Conservation (phyloP, 1,284 basidiomycete species). For the Apiotrichum domesticum region DNA sequence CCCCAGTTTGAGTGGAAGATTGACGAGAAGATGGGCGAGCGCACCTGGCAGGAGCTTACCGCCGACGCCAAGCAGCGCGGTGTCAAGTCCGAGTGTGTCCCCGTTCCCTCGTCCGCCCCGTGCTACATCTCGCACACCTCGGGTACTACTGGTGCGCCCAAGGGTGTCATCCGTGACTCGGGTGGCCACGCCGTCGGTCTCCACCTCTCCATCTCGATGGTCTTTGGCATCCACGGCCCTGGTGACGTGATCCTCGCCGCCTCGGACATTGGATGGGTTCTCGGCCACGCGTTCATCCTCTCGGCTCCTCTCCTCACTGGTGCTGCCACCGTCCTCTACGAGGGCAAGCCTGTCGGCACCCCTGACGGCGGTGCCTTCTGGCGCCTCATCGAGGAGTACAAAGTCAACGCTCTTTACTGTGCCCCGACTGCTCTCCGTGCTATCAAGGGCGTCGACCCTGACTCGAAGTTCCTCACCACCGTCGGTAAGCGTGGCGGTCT, state of each 20-base stretch:
- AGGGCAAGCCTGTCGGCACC: slow-evolving; percentile 82
- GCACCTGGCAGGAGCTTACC: slow-evolving; percentile 11
- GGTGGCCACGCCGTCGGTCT: slow-evolving; percentile 84
- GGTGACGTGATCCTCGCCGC: slow-evolving; percentile 49
- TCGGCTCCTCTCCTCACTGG: slow-evolving; percentile 79
- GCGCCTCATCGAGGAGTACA: slow-evolving; percentile 82
- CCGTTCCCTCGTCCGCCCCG: slow-evolving; percentile 10
- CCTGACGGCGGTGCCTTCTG: slow-evolving; percentile 90
- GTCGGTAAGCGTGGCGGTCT: slow-evolving; percentile 13
- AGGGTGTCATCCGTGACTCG: slow-evolving; percentile 90
- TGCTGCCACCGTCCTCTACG: slow-evolving; percentile 83
- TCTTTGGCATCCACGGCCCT: slow-evolving; percentile 74
- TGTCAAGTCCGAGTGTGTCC: slow-evolving; percentile 11
- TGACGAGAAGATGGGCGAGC: slow-evolving; percentile 10
- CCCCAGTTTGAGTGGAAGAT: slow-evolving; percentile 10
- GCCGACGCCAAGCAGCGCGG: slow-evolving; percentile 9
- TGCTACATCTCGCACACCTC: slow-evolving; percentile 60
- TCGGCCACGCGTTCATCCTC: slow-evolving; percentile 90
- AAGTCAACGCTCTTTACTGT: slow-evolving; percentile 84
- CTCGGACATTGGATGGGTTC: slow-evolving; percentile 97
- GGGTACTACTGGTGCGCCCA: slow-evolving; percentile 89
- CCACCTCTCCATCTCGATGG: slow-evolving; percentile 78
- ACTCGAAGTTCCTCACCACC: slow-evolving; percentile 9
- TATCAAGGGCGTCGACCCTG: slow-evolving; percentile 21
- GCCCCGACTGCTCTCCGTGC: slow-evolving; percentile 58